These are phyloP conservation scores for Austroboletus novae-zelandiae DNA, from an alignment of 1,284 basidiomycete genomes.

Conservation along the genomic window DNA sequence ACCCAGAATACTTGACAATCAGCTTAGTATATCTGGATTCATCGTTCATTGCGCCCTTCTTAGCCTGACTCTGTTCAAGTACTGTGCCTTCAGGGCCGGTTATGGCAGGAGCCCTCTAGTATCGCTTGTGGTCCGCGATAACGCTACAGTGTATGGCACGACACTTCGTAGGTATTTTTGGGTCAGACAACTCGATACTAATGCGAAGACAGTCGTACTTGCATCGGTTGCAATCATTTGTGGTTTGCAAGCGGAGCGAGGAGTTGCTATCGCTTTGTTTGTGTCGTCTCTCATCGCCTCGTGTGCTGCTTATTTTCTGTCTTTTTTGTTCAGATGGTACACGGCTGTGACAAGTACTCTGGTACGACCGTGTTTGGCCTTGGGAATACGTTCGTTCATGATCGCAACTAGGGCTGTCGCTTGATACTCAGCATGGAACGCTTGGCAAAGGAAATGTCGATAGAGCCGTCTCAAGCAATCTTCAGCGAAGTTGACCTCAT, in stretches of 20 bases:
- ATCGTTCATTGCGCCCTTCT: conserved; percentile 20
- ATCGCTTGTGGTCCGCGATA: conserved; percentile 21
- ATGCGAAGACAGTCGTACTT: conserved; percentile 15
- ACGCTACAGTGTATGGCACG: conserved; percentile 11
- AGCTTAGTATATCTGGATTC: conserved; percentile 14
- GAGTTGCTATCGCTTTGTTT: conserved; percentile 15
- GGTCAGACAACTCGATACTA: not conserved
- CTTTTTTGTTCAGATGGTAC: conserved; percentile 14
- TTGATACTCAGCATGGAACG: conserved; percentile 24
- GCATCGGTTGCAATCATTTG: conserved; percentile 5
- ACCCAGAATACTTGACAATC: not conserved
- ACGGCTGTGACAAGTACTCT: conserved; percentile 9
- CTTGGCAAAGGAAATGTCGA: conserved; percentile 10
- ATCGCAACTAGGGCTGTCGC: conserved; percentile 14
- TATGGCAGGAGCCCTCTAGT: conserved; percentile 18
- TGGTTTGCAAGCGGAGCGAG: conserved; percentile 11
- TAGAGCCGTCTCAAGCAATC: not conserved
- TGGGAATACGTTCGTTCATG: not conserved
- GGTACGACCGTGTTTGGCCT: not conserved
- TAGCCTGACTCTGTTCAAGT: conserved; percentile 15
- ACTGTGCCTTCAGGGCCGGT: conserved; percentile 7
- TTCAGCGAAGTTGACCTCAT: conserved; percentile 9
- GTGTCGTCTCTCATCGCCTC: conserved; percentile 2
- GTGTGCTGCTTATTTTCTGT: conserved; percentile 6
- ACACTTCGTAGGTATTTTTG: conserved; percentile 7